Conservation (phyloP, 2,329 filamentous ascomycete species). For the Plectosphaerella plurivora region DNA sequence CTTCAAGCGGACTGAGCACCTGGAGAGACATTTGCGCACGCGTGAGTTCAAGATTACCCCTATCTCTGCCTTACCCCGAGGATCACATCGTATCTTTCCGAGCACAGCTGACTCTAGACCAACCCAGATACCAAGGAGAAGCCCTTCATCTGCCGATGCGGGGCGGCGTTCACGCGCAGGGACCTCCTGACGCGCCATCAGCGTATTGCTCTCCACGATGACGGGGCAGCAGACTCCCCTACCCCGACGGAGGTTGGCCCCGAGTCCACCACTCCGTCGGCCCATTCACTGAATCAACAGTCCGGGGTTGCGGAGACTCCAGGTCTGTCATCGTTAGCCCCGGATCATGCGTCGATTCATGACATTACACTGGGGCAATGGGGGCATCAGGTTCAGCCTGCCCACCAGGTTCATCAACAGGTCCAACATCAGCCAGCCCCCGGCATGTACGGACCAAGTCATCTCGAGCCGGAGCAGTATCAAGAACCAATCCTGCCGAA, state of each 20-base stretch:
- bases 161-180: constrained; percentile 37
- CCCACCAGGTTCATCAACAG: background rate
- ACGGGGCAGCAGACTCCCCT: constrained; percentile 11
- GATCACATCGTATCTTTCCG: background rate
- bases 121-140: constrained; percentile 41
- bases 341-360: background rate
- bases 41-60: constrained; percentile 25
- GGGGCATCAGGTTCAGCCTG: constrained; percentile 6
- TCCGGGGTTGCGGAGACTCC: background rate
- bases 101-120: background rate
- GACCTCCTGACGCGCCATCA: constrained; percentile 39
- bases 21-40: constrained; percentile 40
- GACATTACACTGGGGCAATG: background rate
- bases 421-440: background rate
- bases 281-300: background rate
- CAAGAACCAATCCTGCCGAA: constrained; percentile 19
- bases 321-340: background rate
- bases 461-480: constrained; percentile 8
- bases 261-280: background rate
- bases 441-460: background rate
- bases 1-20: constrained; percentile 41
- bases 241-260: background rate
- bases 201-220: constrained; percentile 29
- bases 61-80: background rate
- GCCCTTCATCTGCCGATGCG: constrained; percentile 38